Percentiles rank a stretch among this genome's conserved stretches.
Evolutionary conservation across 306 rosid genomes (phyloP).

Genomic region (Ormosia emarginata): DNA sequence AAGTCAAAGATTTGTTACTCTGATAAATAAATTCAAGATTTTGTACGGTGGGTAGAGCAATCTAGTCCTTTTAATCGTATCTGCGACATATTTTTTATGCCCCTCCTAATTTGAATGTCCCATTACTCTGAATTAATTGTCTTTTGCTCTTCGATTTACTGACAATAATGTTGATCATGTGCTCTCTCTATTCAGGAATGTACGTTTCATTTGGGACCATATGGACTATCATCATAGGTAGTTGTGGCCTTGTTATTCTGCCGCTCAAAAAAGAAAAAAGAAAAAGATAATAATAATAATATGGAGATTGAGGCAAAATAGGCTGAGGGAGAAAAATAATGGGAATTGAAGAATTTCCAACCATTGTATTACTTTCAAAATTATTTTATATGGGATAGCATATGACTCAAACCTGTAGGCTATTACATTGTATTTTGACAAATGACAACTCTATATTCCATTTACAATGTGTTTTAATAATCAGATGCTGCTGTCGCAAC

Average conservation of each 20-base stretch:
- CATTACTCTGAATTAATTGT: background rate
- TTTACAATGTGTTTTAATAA: background rate
- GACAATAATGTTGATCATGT: background rate
- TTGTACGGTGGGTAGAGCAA: background rate
- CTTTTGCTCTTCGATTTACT: background rate
- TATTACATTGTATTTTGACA: slow-evolving; percentile 18
- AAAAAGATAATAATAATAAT: too few relatives aligned
- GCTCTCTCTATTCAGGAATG: background rate
- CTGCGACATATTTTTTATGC: background rate
- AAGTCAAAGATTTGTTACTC: too few relatives aligned
- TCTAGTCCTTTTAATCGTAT: background rate
- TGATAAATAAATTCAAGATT: too few relatives aligned
- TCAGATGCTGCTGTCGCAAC: slow-evolving; percentile 10
- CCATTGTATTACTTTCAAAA: background rate
- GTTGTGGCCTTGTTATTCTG: background rate
- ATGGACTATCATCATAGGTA: background rate
- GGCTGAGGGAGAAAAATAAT: background rate
- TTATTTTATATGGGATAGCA: background rate
- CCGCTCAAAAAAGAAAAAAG: background rate
- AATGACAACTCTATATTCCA: slow-evolving; percentile 31
- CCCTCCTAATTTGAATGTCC: background rate
- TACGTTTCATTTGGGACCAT: too few relatives aligned
- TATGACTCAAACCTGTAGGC: background rate
- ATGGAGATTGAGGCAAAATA: background rate
- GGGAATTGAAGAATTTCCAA: background rate